Evolutionary conservation across 805 yeast species (phyloP), one percentile per base, ranked within the genome.

Genomic region (Kodamaea sagamina): DNA sequence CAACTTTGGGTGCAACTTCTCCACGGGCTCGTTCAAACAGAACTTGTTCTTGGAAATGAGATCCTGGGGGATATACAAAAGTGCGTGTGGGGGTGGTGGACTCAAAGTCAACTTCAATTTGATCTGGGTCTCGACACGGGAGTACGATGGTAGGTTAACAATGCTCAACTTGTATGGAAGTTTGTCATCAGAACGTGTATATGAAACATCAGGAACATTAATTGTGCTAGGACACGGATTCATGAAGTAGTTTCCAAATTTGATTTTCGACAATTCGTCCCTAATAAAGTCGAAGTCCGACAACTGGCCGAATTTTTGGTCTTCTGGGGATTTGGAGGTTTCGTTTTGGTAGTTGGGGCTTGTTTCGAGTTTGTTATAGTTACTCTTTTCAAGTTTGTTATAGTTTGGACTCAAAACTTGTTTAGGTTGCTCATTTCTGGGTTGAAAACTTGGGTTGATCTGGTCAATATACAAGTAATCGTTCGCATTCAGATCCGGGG

Each of bases 51-150:
- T 89, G 10, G 96, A 83, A 39, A 92, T 85, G 26, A 95, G 80
- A 60, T 89, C 95, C 43, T 88, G 77, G 5, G 98, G 96, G 36
- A 93, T 66, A 59, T 88, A 93, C 25, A 93, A 65, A 39, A 87
- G 65, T 39, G 75, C 72, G 53, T 88, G 85, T 4, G 79, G 74
- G 0, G 96, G 95, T 1, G 92, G 79, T 1, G 97, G 96, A 22
- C 81, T 74, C 34, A 92, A 68, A 6, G 75, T 61, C 15, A 92
- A 65, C 34, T 75, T 74, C 32, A 95, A 68, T 61, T 89, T 90
- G 59, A 93, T 88, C 66, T 93, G 99, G 11, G 97, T 92, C 65
- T 92, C 99, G 5, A 92, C 99, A 51, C 99, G 78, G 9, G 97
- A 88, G 52, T 81, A 82, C 4, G 78, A 67, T 1, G 97, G 97